Evolutionary conservation across 2,329 filamentous ascomycete genomes (phyloP).

Genomic region (Emericellopsis cladophorae): DNA sequence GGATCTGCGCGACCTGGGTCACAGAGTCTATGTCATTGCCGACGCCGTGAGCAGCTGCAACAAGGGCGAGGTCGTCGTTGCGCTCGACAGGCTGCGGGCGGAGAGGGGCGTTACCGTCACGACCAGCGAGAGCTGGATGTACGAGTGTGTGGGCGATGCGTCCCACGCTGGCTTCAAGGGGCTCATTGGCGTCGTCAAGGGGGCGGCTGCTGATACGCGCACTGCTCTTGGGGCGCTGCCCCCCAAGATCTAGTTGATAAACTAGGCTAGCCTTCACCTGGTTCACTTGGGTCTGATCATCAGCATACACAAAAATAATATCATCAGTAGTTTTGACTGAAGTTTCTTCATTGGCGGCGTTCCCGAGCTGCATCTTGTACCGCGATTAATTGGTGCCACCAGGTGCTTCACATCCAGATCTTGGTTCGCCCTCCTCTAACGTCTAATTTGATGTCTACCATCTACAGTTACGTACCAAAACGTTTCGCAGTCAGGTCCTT

Average conservation of each 20-base stretch:
- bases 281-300: too few species aligned
- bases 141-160: conserved; percentile 81
- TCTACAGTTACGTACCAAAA: too few species aligned
- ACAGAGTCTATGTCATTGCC: conserved; percentile 75
- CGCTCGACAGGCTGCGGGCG: conserved; percentile 60
- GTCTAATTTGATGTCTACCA: too few species aligned
- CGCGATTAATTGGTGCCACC: too few species aligned
- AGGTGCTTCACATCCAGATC: too few species aligned
- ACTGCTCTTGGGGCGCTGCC: conserved; percentile 50
- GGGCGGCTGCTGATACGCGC: conserved; percentile 58
- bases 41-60: conserved; percentile 88
- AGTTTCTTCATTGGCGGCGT: too few species aligned
- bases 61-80: conserved; percentile 65
- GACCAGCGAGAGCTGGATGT: conserved; percentile 79
- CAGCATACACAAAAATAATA: too few species aligned
- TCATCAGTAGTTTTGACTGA: too few species aligned
- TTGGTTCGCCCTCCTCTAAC: too few species aligned
- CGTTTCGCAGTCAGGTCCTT: too few species aligned
- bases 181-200: conserved; percentile 68
- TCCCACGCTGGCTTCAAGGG: conserved; percentile 57
- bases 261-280: too few species aligned
- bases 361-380: too few species aligned
- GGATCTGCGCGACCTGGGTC: conserved; percentile 62
- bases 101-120: conserved; percentile 65
- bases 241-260: conserved; percentile 9